A percentile compares a stretch with the other conserved stretches of the same genome.
Evolutionary conservation across 805 yeast genomes (phyloP).

Genomic region (Cyberlindnera euphorbiiphila): DNA sequence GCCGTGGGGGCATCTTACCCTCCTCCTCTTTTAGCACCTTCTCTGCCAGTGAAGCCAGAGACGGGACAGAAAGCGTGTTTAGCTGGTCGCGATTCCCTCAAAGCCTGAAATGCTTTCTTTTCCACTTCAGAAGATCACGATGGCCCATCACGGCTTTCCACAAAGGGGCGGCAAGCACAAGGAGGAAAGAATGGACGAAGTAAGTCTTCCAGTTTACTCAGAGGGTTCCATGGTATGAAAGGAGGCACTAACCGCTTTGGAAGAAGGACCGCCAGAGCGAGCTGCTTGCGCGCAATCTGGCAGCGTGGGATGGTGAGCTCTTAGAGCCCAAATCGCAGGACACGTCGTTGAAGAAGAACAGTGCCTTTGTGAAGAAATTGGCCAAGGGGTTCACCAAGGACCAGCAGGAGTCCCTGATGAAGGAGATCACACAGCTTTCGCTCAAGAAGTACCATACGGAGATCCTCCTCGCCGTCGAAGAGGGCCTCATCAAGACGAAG

Average conservation of each 20-base stretch:
- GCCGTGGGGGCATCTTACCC: conserved; percentile 6
- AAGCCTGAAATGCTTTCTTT: too few species aligned
- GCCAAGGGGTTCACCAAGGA: conserved; percentile 55
- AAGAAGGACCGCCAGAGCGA: conserved; percentile 3
- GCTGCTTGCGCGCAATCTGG: conserved; percentile 12
- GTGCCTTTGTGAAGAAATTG: conserved; percentile 71
- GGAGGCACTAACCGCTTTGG: too few species aligned
- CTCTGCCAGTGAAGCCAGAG: too few species aligned
- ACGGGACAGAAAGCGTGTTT: too few species aligned
- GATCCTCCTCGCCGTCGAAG: conserved; percentile 56
- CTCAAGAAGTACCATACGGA: conserved; percentile 75
- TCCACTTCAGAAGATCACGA: too few species aligned
- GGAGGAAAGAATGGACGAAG: conserved; percentile 11
- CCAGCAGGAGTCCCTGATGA: conserved; percentile 41
- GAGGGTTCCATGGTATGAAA: too few species aligned
- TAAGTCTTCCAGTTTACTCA: conserved; percentile 1
- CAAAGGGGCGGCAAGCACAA: too few species aligned
- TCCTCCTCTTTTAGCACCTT: neutral
- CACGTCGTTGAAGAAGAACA: conserved; percentile 76
- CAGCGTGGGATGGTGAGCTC: conserved; percentile 23
- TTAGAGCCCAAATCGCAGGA: conserved; percentile 40
- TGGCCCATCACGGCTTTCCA: too few species aligned
- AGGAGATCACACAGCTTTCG: conserved; percentile 59
- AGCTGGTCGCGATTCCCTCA: too few species aligned
- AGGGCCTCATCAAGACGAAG: conserved; percentile 52